Percentiles rank a stretch among this genome's conserved stretches.
Evolutionary conservation across 495 filamentous ascomycete genomes (phyloP).

Genomic region (Aspergillus nidulans): DNA sequence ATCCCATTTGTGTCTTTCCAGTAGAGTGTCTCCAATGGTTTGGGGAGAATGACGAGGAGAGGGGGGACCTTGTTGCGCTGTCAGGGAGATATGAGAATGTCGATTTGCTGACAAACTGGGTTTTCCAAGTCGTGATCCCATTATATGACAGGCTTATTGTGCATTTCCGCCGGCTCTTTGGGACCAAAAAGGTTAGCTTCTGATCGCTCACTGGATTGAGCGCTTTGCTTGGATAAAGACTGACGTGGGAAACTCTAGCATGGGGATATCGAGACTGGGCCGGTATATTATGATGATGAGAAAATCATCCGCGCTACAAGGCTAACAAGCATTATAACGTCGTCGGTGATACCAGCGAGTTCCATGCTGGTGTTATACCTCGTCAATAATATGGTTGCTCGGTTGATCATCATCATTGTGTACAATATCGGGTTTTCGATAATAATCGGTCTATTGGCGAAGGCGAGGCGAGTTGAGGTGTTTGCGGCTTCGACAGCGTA

Average conservation of each 20-base stretch:
- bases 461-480: conserved; percentile 6
- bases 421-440: conserved; percentile 8
- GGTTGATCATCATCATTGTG: conserved; percentile 5
- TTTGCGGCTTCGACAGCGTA: conserved; percentile 10
- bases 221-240: not conserved
- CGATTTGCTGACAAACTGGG: conserved; percentile 1
- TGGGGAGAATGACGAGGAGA: not conserved
- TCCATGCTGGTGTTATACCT: conserved; percentile 5
- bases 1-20: not conserved
- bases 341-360: not conserved
- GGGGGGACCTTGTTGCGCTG: not conserved
- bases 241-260: not conserved
- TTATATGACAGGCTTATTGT: not conserved
- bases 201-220: not conserved
- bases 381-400: not conserved
- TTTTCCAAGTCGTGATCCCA: not conserved
- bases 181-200: not conserved
- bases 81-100: conserved; percentile 2
- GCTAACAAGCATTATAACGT: not conserved
- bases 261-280: not conserved
- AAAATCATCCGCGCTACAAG: conserved; percentile 3
- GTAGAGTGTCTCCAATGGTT: conserved; percentile 1
- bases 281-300: conserved; percentile 6
- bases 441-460: conserved; percentile 5
- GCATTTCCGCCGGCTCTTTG: not conserved